A percentile compares a stretch with the other conserved stretches of the same genome.
Conservation (phyloP, 225 moss, liverwort and hornwort genomes). For the Bryum argenteum region DNA sequence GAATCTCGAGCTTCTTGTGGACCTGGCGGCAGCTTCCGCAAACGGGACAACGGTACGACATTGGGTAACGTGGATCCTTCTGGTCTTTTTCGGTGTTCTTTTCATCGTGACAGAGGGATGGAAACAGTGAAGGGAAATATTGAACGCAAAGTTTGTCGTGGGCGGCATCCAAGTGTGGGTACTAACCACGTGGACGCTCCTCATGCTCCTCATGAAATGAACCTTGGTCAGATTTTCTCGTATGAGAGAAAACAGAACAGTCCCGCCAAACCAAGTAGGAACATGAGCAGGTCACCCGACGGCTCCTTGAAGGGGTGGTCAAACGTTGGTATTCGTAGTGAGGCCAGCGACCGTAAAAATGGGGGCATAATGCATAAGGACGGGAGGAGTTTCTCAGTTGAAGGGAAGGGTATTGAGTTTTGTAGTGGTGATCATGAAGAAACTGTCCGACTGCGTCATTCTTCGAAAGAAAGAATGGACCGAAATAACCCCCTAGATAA, state of each 20-base stretch:
- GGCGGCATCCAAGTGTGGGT: slow-evolving; percentile 10
- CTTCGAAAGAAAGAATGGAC: slow-evolving; percentile 22
- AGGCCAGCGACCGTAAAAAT: slow-evolving; percentile 22
- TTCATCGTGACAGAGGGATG: slow-evolving; percentile 22
- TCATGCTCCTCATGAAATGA: slow-evolving; percentile 17
- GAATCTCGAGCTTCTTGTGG: slow-evolving; percentile 26
- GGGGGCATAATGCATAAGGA: slow-evolving; percentile 29
- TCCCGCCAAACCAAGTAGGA: neutral
- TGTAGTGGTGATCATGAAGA: slow-evolving; percentile 15
- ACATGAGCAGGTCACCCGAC: slow-evolving; percentile 9
- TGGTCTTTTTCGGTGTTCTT: slow-evolving; percentile 25
- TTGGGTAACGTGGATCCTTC: slow-evolving; percentile 24
- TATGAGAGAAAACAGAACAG: slow-evolving; percentile 27
- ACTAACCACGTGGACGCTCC: slow-evolving; percentile 1
- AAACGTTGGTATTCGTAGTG: slow-evolving; percentile 11
- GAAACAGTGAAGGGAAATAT: slow-evolving; percentile 17
- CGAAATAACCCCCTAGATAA: slow-evolving; percentile 11
- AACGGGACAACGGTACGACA: slow-evolving; percentile 35
- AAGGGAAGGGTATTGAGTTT: slow-evolving; percentile 29
- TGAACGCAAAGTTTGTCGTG: slow-evolving; percentile 22
- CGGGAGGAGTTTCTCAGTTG: slow-evolving; percentile 15
- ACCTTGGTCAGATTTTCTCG: slow-evolving; percentile 15
- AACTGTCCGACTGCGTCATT: neutral
- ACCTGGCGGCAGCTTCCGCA: slow-evolving; percentile 22
- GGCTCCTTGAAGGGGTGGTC: slow-evolving; percentile 18